These are phyloP conservation scores for Cyberlindnera americana DNA, from an alignment of 805 yeast species.

Conservation along the genomic window DNA sequence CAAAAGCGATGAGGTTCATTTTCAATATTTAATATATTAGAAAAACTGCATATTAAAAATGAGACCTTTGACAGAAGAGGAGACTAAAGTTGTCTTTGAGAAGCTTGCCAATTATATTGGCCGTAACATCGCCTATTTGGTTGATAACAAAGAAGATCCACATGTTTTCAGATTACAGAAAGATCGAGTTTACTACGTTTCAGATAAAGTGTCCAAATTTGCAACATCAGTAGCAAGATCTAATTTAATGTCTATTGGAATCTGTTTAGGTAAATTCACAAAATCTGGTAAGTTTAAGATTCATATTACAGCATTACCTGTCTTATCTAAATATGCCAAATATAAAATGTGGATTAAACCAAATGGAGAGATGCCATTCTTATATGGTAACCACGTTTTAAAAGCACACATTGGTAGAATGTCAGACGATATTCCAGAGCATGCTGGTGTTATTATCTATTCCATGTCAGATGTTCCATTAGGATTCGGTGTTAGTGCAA, in stretches of 20 bases:
- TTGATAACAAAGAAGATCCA: slow-evolving; percentile 75
- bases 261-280: slow-evolving; percentile 94
- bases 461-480: slow-evolving; percentile 91
- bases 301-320: slow-evolving; percentile 86
- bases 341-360: slow-evolving; percentile 94
- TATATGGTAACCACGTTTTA: slow-evolving; percentile 93
- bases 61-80: slow-evolving; percentile 97
- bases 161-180: slow-evolving; percentile 95
- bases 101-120: slow-evolving; percentile 96
- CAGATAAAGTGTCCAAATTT: slow-evolving; percentile 73
- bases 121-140: slow-evolving; percentile 84
- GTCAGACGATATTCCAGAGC: slow-evolving; percentile 97
- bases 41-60: no score
- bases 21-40: background rate
- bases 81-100: slow-evolving; percentile 92
- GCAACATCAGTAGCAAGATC: slow-evolving; percentile 91
- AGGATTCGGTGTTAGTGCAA: slow-evolving; percentile 94
- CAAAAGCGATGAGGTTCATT: no score
- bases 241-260: slow-evolving; percentile 88
- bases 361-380: slow-evolving; percentile 97
- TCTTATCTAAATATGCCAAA: slow-evolving; percentile 82
- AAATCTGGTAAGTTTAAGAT: slow-evolving; percentile 95
- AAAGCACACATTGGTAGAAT: slow-evolving; percentile 96
- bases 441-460: slow-evolving; percentile 88
- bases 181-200: slow-evolving; percentile 92